A percentile compares a stretch with the other conserved stretches of the same genome.
These are phyloP conservation scores for Aspergillus felis DNA, from an alignment of 2,329 filamentous ascomycete genomes.

Conservation along the genomic window DNA sequence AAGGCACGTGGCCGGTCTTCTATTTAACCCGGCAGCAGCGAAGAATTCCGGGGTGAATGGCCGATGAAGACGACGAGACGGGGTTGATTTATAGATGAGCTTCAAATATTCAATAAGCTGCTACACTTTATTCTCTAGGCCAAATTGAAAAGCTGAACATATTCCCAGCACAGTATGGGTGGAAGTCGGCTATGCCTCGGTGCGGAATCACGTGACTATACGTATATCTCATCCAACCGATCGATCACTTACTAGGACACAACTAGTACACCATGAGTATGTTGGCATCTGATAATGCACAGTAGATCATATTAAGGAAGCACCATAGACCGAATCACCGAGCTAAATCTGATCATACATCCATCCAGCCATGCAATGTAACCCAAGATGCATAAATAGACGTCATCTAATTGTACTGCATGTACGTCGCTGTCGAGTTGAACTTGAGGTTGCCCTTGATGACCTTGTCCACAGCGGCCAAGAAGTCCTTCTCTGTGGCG, in stretches of 20 bases:
- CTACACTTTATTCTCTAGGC: background rate
- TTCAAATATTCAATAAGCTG: background rate
- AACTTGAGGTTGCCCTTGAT: conserved; percentile 99
- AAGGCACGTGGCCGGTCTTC: conserved; percentile 28
- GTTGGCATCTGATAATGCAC: background rate
- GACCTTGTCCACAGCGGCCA: conserved; percentile 97
- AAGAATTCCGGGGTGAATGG: conserved; percentile 20
- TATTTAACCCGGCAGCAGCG: conserved; percentile 24
- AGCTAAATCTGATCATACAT: conserved; percentile 33
- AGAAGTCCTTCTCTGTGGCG: conserved; percentile 96
- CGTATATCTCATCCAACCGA: too few relatives aligned
- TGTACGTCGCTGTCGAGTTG: conserved; percentile 96
- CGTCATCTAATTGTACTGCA: conserved; percentile 86
- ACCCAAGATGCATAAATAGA: conserved; percentile 18
- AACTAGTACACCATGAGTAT: background rate
- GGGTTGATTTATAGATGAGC: background rate
- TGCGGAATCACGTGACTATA: background rate
- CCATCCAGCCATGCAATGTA: conserved; percentile 27
- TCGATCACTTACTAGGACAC: too few relatives aligned
- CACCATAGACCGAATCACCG: conserved; percentile 20
- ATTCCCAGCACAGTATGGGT: too few relatives aligned
- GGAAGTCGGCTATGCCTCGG: background rate
- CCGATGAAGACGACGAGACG: background rate
- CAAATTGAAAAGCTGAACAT: background rate
- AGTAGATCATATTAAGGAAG: conserved; percentile 6